Evolutionary conservation across 2,329 filamentous ascomycete genomes (phyloP), one percentile per base, ranked within the genome.

Genomic region (Diaporthe amygdali): DNA sequence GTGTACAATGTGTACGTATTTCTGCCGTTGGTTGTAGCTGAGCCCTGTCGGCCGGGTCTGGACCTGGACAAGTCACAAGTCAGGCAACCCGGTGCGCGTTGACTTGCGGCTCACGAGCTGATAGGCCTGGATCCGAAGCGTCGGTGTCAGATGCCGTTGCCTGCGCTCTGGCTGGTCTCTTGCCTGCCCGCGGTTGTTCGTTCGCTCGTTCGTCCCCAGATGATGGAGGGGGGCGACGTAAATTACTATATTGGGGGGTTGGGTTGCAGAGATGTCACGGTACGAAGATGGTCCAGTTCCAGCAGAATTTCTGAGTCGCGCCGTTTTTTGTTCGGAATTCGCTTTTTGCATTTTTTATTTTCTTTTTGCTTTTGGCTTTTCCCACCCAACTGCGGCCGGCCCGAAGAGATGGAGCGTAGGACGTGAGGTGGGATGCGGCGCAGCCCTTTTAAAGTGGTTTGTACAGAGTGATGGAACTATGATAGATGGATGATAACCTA

Each of bases 81-180:
- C 51, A 46, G 66, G 51, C 39, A 47, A 20, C 39, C 52, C 32
- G 41, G 25, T 34, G 47, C 25, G 41, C 47, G 46, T 22, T 46
- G 46, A 61, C 41, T 49, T 47, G 63, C 54, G 52, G 63, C 41
- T 59, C 63, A 61, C 14, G 44, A 67, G 69, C 63, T 71, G 63
- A 71, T 71, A 71, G 69, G 69, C 55, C 54, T 56, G 52, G 34
- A 37, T 44, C 63, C 69, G 69, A 56, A 41, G 37, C 39, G 46
- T 54, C 54, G 52, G 69, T 71, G 69, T 71, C 69, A 71, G 69
- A 68, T 71, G 69, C 54, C 56, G 44, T 34, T 39, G 39, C 59
- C 17, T 54, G 27, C 27, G 20, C 17, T 47, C 49, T n/a, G 27
- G 2, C n/a, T 8, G 46, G 44, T 20, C 22, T 63, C 5, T 32